Base-by-base conservation (phyloP, 495 filamentous ascomycete genomes). In the Aspergillus diversus region DNA sequence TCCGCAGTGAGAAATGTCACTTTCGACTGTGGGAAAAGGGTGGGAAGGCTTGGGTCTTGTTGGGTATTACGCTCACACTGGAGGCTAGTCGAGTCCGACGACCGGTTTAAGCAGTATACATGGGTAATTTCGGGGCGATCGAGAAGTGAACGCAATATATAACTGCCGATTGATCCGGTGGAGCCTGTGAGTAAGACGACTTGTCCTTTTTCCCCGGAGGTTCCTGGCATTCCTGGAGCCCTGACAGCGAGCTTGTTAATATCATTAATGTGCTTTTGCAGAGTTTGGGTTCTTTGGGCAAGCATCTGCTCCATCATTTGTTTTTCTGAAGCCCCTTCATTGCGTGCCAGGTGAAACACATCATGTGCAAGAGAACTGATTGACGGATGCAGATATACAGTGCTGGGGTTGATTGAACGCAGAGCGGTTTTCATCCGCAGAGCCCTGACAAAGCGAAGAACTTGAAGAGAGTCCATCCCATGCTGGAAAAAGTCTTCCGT, bases 131-230 rank as follows among this genome's bases (percentile, higher is more conserved):
- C 56, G 1, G 51, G 11, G 54, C 61, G 54, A 0, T 76, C 71
- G 0, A 77, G 56, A 15, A 85, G 74, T 5, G 70, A 42, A 60
- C 83, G 76, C 2, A 89, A 70, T 60, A 88, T 71, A 66, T 87
- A 85, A 2, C 78, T 82, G 5, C 87, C 86, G 7, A 90, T 63
- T n/a, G 77, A 77, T 27, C 86, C 86, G 1, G 86, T 88, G 0
- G 81, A 80, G 35, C 86, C 86, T 1, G 85, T 89, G 12, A 89
- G 71, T 17, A 88, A 59, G 0, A 78, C 64, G 8, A 57, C 35
- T 43, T 57, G 35, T 17, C 35, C 55, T 27, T 46, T 27, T 57
- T 13, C 6, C 5, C 46, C 8, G 47, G 16, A n/a, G 9, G 21
- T 17, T 50, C 17, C 47, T 16, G 17, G 5, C 46, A n/a, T 16